Conservation (phyloP, 83 land plant genomes). For the Picea abies region DNA sequence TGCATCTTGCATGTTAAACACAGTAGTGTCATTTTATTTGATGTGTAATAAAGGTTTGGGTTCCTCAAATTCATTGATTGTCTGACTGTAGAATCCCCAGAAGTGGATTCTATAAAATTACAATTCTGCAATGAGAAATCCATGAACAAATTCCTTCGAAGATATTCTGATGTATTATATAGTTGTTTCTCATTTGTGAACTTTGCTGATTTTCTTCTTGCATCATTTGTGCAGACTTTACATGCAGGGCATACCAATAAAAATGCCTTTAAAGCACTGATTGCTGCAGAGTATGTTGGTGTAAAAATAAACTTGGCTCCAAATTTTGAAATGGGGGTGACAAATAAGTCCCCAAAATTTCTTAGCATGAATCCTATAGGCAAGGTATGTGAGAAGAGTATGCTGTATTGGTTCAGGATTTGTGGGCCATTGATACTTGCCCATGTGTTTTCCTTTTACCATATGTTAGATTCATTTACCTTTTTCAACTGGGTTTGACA, state of each 20-base stretch:
- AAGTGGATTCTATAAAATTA: too few relatives aligned
- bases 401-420: too few relatives aligned
- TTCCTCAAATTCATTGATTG: too few relatives aligned
- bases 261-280: constrained; percentile 77
- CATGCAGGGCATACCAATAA: constrained; percentile 59
- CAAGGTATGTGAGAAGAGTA: constrained; percentile 51
- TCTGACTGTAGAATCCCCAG: too few relatives aligned
- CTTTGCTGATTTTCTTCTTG: too few relatives aligned
- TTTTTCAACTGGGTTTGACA: constrained; percentile 9
- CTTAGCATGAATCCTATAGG: constrained; percentile 92
- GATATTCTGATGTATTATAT: too few relatives aligned
- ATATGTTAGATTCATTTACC: neutral
- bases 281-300: constrained; percentile 85
- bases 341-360: constrained; percentile 85
- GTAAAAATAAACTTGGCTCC: constrained; percentile 60
- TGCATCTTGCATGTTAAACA: too few relatives aligned
- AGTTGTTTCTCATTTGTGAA: too few relatives aligned
- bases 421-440: neutral
- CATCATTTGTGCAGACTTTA: constrained; percentile 47
- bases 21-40: too few relatives aligned
- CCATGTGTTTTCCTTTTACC: neutral
- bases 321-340: constrained; percentile 83
- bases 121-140: too few relatives aligned
- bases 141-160: too few relatives aligned
- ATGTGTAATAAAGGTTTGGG: too few relatives aligned